These are phyloP conservation scores for Danielia oregonensis DNA, from an alignment of 805 yeast species.

Conservation along the genomic window DNA sequence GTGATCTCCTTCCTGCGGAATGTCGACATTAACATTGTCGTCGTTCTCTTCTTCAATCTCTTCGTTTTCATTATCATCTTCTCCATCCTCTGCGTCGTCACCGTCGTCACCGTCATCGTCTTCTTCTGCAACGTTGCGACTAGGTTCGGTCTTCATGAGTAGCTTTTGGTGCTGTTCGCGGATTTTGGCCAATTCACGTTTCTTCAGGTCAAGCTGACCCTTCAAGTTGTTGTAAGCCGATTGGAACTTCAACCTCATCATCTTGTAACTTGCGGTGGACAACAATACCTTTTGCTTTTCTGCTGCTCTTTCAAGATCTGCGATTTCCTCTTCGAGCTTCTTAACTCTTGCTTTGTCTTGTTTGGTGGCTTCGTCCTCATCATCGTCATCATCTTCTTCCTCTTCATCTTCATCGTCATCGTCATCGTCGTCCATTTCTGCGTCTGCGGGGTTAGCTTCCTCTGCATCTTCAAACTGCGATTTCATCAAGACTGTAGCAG, in stretches of 20 bases:
- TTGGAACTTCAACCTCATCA: constrained; percentile 80
- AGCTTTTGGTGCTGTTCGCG: constrained; percentile 14
- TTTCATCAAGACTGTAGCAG: constrained; percentile 18
- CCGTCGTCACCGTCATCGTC: constrained; percentile 1
- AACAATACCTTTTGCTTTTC: constrained; percentile 70
- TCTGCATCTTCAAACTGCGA: constrained; percentile 13
- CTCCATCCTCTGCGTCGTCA: constrained; percentile 7
- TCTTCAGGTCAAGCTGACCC: constrained; percentile 75
- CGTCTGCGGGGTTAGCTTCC: constrained; percentile 2
- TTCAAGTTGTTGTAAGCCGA: constrained; percentile 76
- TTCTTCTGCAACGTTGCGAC: neutral
- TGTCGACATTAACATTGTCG: constrained; percentile 28
- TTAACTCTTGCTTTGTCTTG: constrained; percentile 50
- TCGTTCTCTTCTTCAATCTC: constrained; percentile 23
- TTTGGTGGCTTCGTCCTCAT: constrained; percentile 51
- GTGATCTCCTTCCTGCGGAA: neutral
- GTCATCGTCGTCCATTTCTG: constrained; percentile 15
- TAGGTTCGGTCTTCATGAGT: neutral
- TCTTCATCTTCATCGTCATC: constrained; percentile 52
- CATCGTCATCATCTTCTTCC: constrained; percentile 46
- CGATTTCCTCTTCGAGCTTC: constrained; percentile 77
- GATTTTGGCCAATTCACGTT: constrained; percentile 17
- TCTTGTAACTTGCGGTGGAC: constrained; percentile 72
- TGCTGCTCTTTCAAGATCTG: constrained; percentile 75
- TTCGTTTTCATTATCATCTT: constrained; percentile 9